Base-by-base conservation (phyloP, 768 basidiomycete genomes). In the Sarcodon aspratus region DNA sequence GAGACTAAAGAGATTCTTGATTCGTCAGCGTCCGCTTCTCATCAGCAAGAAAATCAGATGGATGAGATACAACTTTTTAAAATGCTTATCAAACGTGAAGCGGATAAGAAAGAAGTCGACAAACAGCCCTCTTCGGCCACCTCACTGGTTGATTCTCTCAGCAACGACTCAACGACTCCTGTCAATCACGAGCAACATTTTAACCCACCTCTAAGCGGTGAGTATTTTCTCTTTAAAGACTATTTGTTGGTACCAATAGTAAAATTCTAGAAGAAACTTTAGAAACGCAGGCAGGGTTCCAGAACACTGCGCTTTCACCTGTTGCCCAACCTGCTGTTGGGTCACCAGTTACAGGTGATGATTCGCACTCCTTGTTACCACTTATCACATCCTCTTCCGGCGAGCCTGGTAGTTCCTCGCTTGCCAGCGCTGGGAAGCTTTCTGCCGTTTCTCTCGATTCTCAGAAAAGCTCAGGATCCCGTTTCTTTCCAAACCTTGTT, bases 1-100 rank as follows among this genome's bases (percentile, higher is more conserved):
- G 54, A 53, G 4, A 18, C 45, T 9, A 50, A 52, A 45, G 55
- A 55, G 46, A 31, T 46, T 33, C 45, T 47, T 7, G 49, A 46
- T 27, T 11, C 34, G 9, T 11, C 44, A 9, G 44, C 48, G 12
- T 36, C 17, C 40, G 17, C 11, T 27, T 27, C 15, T 17, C 40
- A 42, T 2, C 40, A 42, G 36, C 55, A 57, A 6, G 61, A 62
- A 33, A 69, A 65, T 37, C 74, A 68, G 11, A 63, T 91, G 51
- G 87, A 91, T 59, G 88, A 91, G 65, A 89, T 91, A 21, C 86
- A 89, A 52, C 64, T 85, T 35, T 89, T 91, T 74, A 84, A 82
- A 54, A 55, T 88, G 56, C 69, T 89, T 69, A 90, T 91, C 83
- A 86, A 85, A 63, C 71, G 77, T 51, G 85, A 86, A 56, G 79